phyloP scores from a whole-genome alignment of 169 alveolate genomes.

The Ichthyophthirius multifiliis region DNA sequence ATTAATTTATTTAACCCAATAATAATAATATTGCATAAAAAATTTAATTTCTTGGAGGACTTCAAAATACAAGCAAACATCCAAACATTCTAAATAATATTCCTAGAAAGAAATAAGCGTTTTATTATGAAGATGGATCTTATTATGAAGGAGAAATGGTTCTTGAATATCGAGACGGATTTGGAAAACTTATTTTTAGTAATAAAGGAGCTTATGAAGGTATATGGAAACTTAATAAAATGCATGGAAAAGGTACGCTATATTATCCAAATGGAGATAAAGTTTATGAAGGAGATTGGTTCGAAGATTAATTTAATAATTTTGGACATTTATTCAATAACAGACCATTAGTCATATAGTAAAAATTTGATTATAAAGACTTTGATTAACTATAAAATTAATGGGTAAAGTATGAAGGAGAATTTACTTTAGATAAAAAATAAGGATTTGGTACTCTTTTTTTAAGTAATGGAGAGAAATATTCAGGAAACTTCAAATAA shows the following conservation, averaged over 20 bases:
- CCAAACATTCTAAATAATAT: not conserved
- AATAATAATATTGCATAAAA: no score
- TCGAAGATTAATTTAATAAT: conserved; percentile 27
- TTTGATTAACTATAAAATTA: conserved; percentile 16
- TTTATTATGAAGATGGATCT: not conserved
- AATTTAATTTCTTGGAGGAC: no score
- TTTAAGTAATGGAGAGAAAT: conserved; percentile 31
- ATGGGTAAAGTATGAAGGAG: conserved; percentile 42
- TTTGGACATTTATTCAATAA: conserved; percentile 23
- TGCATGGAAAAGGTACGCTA: conserved; percentile 27
- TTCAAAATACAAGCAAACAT: no score
- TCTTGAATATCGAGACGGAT: not conserved
- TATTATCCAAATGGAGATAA: conserved; percentile 20
- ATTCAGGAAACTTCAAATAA: conserved; percentile 26
- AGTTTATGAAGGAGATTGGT: conserved; percentile 40
- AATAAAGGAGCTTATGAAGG: not conserved
- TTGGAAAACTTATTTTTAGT: not conserved
- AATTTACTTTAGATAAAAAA: conserved; percentile 25
- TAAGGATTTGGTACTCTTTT: conserved; percentile 29
- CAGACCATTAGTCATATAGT: conserved; percentile 10
- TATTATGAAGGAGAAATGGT: conserved; percentile 2
- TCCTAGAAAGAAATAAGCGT: not conserved
- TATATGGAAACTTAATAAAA: conserved; percentile 16
- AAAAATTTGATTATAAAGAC: conserved; percentile 24
- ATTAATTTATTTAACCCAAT: no score